A percentile compares a stretch with the other conserved stretches of the same genome.
These are phyloP conservation scores for Xanthoconium purpureum DNA, from an alignment of 768 basidiomycete species.

Conservation along the genomic window DNA sequence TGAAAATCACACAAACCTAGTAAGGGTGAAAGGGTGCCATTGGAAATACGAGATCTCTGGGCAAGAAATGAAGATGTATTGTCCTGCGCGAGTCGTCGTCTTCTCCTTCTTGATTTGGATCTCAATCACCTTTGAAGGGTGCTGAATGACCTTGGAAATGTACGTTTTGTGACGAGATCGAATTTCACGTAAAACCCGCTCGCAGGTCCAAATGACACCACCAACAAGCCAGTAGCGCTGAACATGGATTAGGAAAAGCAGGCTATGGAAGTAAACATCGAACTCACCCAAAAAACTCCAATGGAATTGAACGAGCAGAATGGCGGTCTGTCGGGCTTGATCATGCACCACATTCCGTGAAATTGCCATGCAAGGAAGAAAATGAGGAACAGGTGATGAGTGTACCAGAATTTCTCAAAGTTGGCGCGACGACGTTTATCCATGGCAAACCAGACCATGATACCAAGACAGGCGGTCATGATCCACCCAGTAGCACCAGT, in stretches of 20 bases:
- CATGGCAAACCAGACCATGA: conserved; percentile 83
- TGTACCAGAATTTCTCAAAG: conserved; percentile 91
- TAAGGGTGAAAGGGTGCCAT: conserved; percentile 97
- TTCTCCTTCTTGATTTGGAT: conserved; percentile 98
- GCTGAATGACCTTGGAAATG: conserved; percentile 92
- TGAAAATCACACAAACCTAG: conserved; percentile 44
- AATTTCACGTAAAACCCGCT: conserved; percentile 90
- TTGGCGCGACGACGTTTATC: conserved; percentile 75
- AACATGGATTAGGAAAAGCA: conserved; percentile 5
- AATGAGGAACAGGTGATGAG: conserved; percentile 83
- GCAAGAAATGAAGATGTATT: conserved; percentile 91
- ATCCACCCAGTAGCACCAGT: conserved; percentile 86
- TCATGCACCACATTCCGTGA: conserved; percentile 97
- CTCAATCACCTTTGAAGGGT: conserved; percentile 92
- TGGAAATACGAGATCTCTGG: conserved; percentile 94
- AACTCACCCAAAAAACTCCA: conserved; percentile 91
- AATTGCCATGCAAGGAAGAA: conserved; percentile 96
- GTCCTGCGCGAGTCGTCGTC: conserved; percentile 76
- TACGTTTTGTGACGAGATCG: conserved; percentile 89
- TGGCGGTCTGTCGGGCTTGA: conserved; percentile 83
- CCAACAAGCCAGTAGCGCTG: conserved; percentile 90
- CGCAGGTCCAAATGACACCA: conserved; percentile 78
- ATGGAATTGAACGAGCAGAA: conserved; percentile 83
- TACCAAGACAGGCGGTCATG: conserved; percentile 68
- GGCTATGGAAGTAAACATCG: neutral